Percentiles rank a stretch among this genome's conserved stretches.
These are phyloP conservation scores for Hypoxylon rubiginosum DNA, from an alignment of 2,329 filamentous ascomycete species.

Conservation along the genomic window DNA sequence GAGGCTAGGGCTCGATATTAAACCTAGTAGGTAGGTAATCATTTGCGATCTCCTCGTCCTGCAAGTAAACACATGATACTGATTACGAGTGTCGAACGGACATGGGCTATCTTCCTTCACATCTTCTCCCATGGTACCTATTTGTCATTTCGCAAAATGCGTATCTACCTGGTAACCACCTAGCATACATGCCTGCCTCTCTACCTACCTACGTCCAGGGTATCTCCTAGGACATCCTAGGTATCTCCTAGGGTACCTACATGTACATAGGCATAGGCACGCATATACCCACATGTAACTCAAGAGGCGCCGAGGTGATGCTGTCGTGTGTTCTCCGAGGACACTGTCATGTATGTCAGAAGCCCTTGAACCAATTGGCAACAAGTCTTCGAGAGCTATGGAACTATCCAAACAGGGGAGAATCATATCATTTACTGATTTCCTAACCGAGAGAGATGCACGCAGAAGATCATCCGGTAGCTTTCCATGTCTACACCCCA, in stretches of 20 bases:
- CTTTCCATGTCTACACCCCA: slow-evolving; percentile 10
- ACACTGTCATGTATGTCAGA: slow-evolving; percentile 32
- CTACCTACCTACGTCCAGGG: not conserved
- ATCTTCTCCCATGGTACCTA: slow-evolving; percentile 9
- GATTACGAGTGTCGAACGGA: slow-evolving; percentile 11
- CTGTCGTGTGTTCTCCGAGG: slow-evolving; percentile 9
- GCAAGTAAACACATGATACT: slow-evolving; percentile 35
- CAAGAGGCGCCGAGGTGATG: not conserved
- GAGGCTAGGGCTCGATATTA: slow-evolving; percentile 1
- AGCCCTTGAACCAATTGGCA: slow-evolving; percentile 18
- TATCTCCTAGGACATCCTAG: not conserved
- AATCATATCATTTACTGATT: not conserved
- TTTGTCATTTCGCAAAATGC: slow-evolving; percentile 25
- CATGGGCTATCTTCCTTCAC: not conserved
- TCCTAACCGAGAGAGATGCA: slow-evolving; percentile 3
- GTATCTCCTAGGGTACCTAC: not conserved
- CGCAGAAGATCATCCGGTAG: slow-evolving; percentile 9
- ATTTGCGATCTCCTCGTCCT: slow-evolving; percentile 37
- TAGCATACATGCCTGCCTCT: not conserved
- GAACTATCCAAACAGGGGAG: slow-evolving; percentile 17
- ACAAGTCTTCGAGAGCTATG: slow-evolving; percentile 2
- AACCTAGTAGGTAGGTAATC: slow-evolving; percentile 32
- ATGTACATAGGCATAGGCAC: not conserved
- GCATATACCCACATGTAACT: slow-evolving; percentile 6
- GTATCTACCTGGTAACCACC: not conserved